These are phyloP conservation scores for Xerocomellus intermedius DNA, from an alignment of 768 basidiomycete genomes.

Conservation along the genomic window DNA sequence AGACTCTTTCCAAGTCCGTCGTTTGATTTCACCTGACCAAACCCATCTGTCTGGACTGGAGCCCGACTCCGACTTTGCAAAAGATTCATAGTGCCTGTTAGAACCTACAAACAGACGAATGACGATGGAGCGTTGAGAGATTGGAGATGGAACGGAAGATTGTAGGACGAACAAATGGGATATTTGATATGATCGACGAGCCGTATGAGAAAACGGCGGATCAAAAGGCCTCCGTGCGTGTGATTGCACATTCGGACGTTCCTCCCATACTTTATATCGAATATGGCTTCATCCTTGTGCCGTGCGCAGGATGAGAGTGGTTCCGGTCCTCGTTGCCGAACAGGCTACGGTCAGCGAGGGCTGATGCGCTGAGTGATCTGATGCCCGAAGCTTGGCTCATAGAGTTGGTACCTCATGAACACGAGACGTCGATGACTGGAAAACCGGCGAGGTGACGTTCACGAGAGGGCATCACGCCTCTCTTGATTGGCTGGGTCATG, in stretches of 20 bases:
- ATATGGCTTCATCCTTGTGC: constrained; percentile 15
- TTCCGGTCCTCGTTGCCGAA: background rate
- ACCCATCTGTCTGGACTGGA: background rate
- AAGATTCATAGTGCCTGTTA: background rate
- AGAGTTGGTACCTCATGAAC: background rate
- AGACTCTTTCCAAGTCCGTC: background rate
- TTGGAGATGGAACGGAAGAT: background rate
- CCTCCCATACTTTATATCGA: constrained; percentile 8
- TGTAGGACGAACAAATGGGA: background rate
- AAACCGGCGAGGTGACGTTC: background rate
- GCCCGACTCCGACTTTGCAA: background rate
- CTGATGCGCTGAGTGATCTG: background rate
- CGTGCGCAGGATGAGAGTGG: background rate
- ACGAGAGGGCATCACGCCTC: background rate
- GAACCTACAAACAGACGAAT: too few relatives aligned
- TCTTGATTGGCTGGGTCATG: constrained; percentile 6
- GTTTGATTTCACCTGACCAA: background rate
- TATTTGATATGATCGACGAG: background rate
- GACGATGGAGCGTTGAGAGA: background rate
- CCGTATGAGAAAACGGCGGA: background rate
- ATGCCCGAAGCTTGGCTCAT: background rate
- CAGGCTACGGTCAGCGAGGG: background rate
- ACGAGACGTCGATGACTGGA: background rate
- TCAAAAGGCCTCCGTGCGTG: background rate
- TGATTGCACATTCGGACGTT: background rate